phyloP scores from a whole-genome alignment of 23 red algal genomes.

The Cyanidioschyzon merolae region DNA sequence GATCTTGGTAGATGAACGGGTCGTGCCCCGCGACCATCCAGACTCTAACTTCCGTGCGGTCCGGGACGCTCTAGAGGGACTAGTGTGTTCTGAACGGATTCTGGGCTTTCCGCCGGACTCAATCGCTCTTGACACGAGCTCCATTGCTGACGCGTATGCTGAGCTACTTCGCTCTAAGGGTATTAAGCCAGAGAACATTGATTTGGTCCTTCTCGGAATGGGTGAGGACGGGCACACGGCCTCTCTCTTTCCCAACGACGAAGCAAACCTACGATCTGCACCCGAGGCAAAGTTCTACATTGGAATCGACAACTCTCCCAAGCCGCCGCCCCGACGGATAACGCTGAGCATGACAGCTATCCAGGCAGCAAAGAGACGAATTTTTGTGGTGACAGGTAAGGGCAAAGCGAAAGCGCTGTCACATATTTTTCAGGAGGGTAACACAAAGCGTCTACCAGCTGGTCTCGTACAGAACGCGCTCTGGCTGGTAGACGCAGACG shows the following conservation, averaged over 20 bases:
- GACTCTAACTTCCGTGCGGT: slow-evolving; percentile 3
- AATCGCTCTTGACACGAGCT: background rate
- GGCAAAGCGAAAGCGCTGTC: slow-evolving; percentile 48
- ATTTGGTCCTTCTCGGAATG: slow-evolving; percentile 64
- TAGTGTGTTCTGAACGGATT: background rate
- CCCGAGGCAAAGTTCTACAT: background rate
- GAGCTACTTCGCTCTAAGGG: background rate
- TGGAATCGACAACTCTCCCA: slow-evolving; percentile 58
- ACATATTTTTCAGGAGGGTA: slow-evolving; percentile 44
- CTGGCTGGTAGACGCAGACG: slow-evolving; percentile 7
- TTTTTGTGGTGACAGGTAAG: slow-evolving; percentile 59
- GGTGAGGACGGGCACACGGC: slow-evolving; percentile 91
- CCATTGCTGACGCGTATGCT: background rate
- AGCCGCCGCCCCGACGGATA: slow-evolving; percentile 63
- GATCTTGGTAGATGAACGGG: slow-evolving; percentile 6
- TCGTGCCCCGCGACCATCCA: background rate
- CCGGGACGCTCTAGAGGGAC: background rate
- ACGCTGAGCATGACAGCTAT: slow-evolving; percentile 63
- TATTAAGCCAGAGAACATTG: background rate
- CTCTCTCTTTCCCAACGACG: slow-evolving; percentile 72
- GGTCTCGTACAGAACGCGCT: background rate
- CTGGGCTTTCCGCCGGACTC: background rate
- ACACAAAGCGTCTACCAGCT: background rate
- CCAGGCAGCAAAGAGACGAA: slow-evolving; percentile 39
- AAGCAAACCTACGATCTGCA: background rate